phyloP scores from a whole-genome alignment of 306 rosid species.

The Medicago lupulina region DNA sequence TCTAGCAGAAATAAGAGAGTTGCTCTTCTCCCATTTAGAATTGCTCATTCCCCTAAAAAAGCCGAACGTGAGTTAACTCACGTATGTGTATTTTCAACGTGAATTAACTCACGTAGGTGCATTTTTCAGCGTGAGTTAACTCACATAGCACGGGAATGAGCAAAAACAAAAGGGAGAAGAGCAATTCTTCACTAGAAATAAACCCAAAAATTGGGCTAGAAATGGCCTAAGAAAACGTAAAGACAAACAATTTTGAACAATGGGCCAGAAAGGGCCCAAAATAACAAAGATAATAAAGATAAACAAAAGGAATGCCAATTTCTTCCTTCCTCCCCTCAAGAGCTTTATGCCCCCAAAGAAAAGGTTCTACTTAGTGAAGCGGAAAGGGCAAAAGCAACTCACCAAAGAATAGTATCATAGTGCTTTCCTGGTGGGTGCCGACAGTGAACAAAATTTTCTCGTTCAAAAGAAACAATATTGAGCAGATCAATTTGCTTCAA shows the following conservation, averaged over 20 bases:
- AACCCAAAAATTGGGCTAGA: background rate
- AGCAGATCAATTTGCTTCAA: slow-evolving; percentile 50
- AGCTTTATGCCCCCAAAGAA: background rate
- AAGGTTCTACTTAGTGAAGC: background rate
- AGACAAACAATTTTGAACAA: slow-evolving; percentile 4
- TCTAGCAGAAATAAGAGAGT: slow-evolving; percentile 8
- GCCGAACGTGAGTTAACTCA: too few relatives aligned
- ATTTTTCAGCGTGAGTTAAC: too few relatives aligned
- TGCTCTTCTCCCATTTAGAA: too few relatives aligned
- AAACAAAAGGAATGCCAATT: slow-evolving; percentile 16
- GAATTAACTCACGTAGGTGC: too few relatives aligned
- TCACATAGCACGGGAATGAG: too few relatives aligned
- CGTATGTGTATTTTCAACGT: too few relatives aligned
- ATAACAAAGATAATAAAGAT: background rate
- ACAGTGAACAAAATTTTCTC: slow-evolving; percentile 71
- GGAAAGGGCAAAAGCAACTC: slow-evolving; percentile 40
- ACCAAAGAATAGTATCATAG: slow-evolving; percentile 89
- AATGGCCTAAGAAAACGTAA: background rate
- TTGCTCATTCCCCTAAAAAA: too few relatives aligned
- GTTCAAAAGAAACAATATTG: slow-evolving; percentile 65
- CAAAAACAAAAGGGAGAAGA: too few relatives aligned
- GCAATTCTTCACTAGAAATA: too few relatives aligned
- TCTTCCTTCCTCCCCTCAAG: background rate
- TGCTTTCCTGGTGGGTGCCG: slow-evolving; percentile 54
- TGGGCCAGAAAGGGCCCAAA: background rate